These are phyloP conservation scores for Talaromyces sp. DNA, from an alignment of 2,329 filamentous ascomycete species.

Conservation along the genomic window DNA sequence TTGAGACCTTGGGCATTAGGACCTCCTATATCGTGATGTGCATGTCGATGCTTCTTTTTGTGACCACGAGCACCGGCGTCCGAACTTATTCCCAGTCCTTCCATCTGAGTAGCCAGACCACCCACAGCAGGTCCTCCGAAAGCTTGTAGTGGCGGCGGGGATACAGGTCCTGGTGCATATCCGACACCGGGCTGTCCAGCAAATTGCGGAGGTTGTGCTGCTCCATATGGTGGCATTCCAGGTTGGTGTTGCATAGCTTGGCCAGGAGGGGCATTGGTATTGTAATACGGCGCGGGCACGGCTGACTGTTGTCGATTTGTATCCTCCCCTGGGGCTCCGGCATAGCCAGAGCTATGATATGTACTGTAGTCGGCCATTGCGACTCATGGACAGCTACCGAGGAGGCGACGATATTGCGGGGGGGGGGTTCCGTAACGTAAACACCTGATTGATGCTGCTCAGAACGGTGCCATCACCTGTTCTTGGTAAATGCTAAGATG, in stretches of 20 bases:
- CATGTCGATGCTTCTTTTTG: constrained; percentile 93
- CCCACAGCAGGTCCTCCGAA: constrained; percentile 35
- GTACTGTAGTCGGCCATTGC: constrained; percentile 43
- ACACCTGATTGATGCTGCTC: constrained; percentile 1
- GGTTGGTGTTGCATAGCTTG: constrained; percentile 30
- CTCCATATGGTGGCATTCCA: constrained; percentile 33
- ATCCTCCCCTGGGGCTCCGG: constrained; percentile 43
- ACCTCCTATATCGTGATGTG: constrained; percentile 80
- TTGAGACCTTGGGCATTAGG: constrained; percentile 54
- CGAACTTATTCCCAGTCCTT: constrained; percentile 64
- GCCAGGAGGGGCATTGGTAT: constrained; percentile 36
- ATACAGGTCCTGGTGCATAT: constrained; percentile 27
- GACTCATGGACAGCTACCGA: constrained; percentile 28
- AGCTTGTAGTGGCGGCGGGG: constrained; percentile 24
- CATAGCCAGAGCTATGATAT: constrained; percentile 40
- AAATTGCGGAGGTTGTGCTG: constrained; percentile 27
- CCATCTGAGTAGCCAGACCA: constrained; percentile 64
- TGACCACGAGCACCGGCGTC: constrained; percentile 46
- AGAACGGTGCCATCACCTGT: constrained; percentile 18
- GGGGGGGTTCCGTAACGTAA: constrained; percentile 12
- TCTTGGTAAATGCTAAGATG: not conserved
- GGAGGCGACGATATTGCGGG: constrained; percentile 11
- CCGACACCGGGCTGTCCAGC: constrained; percentile 26
- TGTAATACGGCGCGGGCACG: constrained; percentile 55
- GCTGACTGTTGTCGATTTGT: constrained; percentile 52